Conservation (phyloP, 331 rosid genomes). For the Saraca asoca region DNA sequence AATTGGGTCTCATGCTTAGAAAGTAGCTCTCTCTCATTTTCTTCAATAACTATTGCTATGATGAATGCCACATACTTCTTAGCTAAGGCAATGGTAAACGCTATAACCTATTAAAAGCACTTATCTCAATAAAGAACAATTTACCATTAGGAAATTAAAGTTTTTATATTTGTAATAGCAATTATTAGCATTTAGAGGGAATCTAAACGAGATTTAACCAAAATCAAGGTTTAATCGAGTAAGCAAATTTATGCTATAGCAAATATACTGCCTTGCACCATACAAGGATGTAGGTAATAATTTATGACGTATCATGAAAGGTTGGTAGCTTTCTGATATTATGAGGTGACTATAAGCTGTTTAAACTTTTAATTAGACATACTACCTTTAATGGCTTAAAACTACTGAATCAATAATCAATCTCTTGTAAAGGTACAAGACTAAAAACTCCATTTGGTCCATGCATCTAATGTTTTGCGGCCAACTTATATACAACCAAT, state of each 20-base stretch:
- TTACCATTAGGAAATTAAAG: not conserved
- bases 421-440: too few relatives aligned
- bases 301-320: too few relatives aligned
- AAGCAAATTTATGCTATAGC: not conserved
- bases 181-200: not conserved
- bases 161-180: not conserved
- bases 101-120: constrained; percentile 65
- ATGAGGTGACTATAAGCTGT: too few relatives aligned
- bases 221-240: not conserved
- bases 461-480: too few relatives aligned
- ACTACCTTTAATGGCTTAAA: too few relatives aligned
- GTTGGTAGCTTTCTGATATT: too few relatives aligned
- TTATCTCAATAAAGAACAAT: not conserved
- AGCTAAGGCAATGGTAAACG: constrained; percentile 77
- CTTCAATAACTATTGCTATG: constrained; percentile 88
- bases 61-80: constrained; percentile 87
- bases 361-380: too few relatives aligned
- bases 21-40: constrained; percentile 69
- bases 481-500: too few relatives aligned
- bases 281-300: too few relatives aligned
- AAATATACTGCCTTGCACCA: constrained; percentile 67
- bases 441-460: too few relatives aligned
- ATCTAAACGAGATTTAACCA: not conserved
- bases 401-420: too few relatives aligned
- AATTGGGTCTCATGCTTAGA: constrained; percentile 84